These are phyloP conservation scores for Mortierella claussenii DNA, from an alignment of 192 early-diverging fungal genomes.

Conservation along the genomic window DNA sequence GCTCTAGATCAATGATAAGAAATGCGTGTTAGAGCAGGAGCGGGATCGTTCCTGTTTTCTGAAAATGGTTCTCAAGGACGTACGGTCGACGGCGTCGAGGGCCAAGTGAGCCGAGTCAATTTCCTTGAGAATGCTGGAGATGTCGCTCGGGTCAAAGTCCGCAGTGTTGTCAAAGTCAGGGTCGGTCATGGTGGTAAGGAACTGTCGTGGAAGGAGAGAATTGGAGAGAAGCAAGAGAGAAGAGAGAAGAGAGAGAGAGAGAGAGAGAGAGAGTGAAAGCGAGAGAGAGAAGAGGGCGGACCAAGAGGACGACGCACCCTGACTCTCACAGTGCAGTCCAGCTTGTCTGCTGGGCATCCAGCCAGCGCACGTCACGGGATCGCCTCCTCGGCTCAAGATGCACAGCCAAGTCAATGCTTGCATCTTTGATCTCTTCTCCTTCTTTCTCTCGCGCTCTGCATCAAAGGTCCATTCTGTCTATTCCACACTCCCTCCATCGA, in stretches of 20 bases:
- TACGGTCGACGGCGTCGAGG: conserved; percentile 41
- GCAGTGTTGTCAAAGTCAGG: conserved; percentile 35
- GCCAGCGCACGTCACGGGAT: conserved; percentile 20
- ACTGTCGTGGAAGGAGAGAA: too few relatives aligned
- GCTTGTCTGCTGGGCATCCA: too few relatives aligned
- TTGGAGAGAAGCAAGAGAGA: conserved; percentile 1
- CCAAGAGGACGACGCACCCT: too few relatives aligned
- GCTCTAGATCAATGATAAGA: conserved; percentile 8
- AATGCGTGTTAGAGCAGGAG: neutral
- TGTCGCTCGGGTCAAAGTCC: conserved; percentile 41
- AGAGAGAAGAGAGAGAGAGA: too few relatives aligned
- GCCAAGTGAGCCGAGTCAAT: conserved; percentile 38
- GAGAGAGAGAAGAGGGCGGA: too few relatives aligned
- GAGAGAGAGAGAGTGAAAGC: too few relatives aligned
- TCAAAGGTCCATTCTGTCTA: too few relatives aligned
- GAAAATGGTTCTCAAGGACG: neutral
- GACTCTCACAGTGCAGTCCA: too few relatives aligned
- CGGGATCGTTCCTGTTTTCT: neutral
- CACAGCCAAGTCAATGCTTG: neutral
- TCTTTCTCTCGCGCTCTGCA: too few relatives aligned
- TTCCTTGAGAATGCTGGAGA: conserved; percentile 49
- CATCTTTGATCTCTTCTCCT: too few relatives aligned
- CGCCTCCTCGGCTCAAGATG: neutral
- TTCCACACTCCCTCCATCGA: neutral
- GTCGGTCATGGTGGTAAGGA: conserved; percentile 33